Percentiles rank a stretch among this genome's conserved stretches.
Evolutionary conservation across 2,329 filamentous ascomycete genomes (phyloP).

Genomic region (Blumeria graminis): DNA sequence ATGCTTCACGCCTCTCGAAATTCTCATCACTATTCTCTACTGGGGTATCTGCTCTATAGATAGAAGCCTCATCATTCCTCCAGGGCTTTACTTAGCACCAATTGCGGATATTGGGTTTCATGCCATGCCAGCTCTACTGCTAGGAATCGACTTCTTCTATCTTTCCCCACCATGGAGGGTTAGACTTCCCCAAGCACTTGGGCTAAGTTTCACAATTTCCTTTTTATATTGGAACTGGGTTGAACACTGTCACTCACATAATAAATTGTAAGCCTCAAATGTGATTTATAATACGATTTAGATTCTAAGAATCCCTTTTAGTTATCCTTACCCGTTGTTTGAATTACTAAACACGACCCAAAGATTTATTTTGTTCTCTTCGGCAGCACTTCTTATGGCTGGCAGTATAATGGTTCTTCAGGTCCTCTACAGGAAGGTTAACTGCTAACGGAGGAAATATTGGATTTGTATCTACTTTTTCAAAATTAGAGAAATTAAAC

Average conservation of each 20-base stretch:
- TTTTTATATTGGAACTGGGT: constrained; percentile 57
- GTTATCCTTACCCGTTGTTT: constrained; percentile 77
- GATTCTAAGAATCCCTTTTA: constrained; percentile 15
- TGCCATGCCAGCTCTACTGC: constrained; percentile 36
- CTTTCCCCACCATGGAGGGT: constrained; percentile 52
- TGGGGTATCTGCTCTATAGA: constrained; percentile 41
- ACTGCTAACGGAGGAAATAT: no score
- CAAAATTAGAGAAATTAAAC: no score
- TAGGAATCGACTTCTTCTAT: constrained; percentile 40
- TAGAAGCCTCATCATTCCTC: constrained; percentile 24
- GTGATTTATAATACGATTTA: no score
- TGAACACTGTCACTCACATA: constrained; percentile 42
- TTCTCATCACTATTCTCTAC: constrained; percentile 47
- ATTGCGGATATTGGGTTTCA: constrained; percentile 40
- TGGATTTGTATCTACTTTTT: no score
- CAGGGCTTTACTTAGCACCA: constrained; percentile 29
- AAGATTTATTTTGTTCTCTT: constrained; percentile 41
- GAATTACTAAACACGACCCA: constrained; percentile 38
- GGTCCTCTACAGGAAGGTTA: constrained; percentile 32
- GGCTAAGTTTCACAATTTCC: constrained; percentile 31
- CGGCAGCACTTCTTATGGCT: constrained; percentile 49
- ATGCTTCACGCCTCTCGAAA: constrained; percentile 42
- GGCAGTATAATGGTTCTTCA: constrained; percentile 43
- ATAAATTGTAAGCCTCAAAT: constrained; percentile 29
- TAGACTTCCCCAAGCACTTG: constrained; percentile 30